phyloP scores from a whole-genome alignment of 768 basidiomycete genomes.

The Pleurotus eryngii region DNA sequence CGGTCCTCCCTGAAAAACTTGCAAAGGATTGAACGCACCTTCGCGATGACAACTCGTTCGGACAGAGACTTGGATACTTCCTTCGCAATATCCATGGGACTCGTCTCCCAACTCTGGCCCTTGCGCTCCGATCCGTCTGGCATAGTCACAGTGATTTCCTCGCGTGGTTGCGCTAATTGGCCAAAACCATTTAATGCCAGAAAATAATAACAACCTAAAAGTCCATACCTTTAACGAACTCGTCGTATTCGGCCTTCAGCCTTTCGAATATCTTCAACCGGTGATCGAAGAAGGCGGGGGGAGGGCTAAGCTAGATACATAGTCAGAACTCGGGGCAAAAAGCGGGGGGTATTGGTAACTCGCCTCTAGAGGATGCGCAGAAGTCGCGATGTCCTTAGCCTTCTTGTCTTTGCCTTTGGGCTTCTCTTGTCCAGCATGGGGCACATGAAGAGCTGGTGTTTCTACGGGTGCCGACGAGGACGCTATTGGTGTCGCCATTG shows the following conservation, averaged over 20 bases:
- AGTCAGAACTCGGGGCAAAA: slow-evolving; percentile 6
- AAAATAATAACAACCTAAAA: background rate
- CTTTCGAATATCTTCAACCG: slow-evolving; percentile 88
- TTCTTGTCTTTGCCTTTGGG: slow-evolving; percentile 45
- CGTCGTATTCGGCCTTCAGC: slow-evolving; percentile 81
- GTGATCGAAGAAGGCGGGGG: slow-evolving; percentile 84
- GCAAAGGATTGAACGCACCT: slow-evolving; percentile 45
- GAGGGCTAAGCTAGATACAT: slow-evolving; percentile 65
- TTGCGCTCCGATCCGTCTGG: slow-evolving; percentile 83
- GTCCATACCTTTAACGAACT: slow-evolving; percentile 65
- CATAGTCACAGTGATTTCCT: slow-evolving; percentile 80
- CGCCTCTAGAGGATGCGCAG: slow-evolving; percentile 67
- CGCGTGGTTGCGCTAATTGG: slow-evolving; percentile 67
- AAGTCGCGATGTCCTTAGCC: slow-evolving; percentile 30
- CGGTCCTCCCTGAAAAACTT: background rate
- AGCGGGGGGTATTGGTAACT: slow-evolving; percentile 15
- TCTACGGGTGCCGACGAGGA: slow-evolving; percentile 53
- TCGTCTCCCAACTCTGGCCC: slow-evolving; percentile 92
- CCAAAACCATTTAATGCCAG: background rate
- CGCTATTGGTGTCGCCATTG: slow-evolving; percentile 54
- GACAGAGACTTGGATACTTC: slow-evolving; percentile 83
- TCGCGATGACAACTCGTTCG: slow-evolving; percentile 89
- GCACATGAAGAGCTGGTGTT: slow-evolving; percentile 42
- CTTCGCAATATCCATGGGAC: slow-evolving; percentile 87
- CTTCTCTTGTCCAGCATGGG: slow-evolving; percentile 29